Percentiles rank a stretch among this genome's conserved stretches.
phyloP scores from a whole-genome alignment of 2,329 filamentous ascomycete species.

The Chalara sp. region DNA sequence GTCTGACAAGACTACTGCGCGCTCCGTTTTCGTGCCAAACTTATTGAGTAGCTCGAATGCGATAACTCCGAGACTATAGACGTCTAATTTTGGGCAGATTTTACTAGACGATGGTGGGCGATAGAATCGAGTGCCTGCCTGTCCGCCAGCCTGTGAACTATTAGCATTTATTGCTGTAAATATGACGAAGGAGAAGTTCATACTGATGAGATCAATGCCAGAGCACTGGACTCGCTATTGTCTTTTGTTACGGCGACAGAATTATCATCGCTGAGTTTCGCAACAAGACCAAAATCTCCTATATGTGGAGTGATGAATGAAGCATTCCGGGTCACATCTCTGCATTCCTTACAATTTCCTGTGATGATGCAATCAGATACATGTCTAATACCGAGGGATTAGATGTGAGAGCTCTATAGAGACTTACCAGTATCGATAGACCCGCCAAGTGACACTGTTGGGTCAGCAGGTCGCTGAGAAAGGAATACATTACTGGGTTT shows the following conservation, averaged over 20 bases:
- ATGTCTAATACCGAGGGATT: too few species aligned
- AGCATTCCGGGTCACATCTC: constrained; percentile 12
- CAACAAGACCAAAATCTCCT: constrained; percentile 62
- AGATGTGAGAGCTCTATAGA: too few species aligned
- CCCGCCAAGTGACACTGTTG: constrained; percentile 28
- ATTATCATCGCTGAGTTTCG: constrained; percentile 27
- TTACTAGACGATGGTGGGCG: constrained; percentile 30
- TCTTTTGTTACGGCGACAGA: neutral
- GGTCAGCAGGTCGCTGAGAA: constrained; percentile 29
- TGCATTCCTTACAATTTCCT: constrained; percentile 14
- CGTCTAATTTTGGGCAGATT: constrained; percentile 47
- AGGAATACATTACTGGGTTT: constrained; percentile 66
- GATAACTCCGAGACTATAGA: constrained; percentile 56
- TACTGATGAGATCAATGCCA: neutral
- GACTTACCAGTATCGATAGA: constrained; percentile 30
- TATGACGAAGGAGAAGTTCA: neutral
- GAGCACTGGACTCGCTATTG: neutral
- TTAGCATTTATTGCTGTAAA: too few species aligned
- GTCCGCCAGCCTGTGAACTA: constrained; percentile 10
- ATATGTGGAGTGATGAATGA: constrained; percentile 52
- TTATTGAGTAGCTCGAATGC: constrained; percentile 53
- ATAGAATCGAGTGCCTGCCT: constrained; percentile 57
- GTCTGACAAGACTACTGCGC: constrained; percentile 33
- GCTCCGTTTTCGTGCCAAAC: constrained; percentile 44
- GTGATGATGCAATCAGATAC: constrained; percentile 12